Evolutionary conservation across 2,329 filamentous ascomycete genomes (phyloP).

Genomic region (Fusarium xyrophilum): DNA sequence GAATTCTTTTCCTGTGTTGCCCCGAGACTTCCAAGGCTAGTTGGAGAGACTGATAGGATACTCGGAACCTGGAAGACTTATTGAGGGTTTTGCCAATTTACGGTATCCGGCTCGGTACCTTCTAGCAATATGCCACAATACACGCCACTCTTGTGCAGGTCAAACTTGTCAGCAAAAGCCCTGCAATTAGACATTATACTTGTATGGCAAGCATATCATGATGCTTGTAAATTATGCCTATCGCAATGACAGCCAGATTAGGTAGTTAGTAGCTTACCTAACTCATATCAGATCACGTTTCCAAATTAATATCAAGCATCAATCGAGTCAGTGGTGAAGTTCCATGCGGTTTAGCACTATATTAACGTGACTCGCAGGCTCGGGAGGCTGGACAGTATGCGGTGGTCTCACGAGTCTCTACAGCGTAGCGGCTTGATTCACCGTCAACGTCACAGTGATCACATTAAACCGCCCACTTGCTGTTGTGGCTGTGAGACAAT

Average conservation of each 20-base stretch:
- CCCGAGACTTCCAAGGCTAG: constrained; percentile 18
- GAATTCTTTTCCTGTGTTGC: constrained; percentile 10
- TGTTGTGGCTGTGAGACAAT: constrained; percentile 36
- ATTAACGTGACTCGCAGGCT: constrained; percentile 13
- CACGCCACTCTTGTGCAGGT: constrained; percentile 31
- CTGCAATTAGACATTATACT: constrained; percentile 11
- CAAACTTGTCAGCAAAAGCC: constrained; percentile 26
- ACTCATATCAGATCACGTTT: constrained; percentile 1
- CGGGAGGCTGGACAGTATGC: constrained; percentile 7
- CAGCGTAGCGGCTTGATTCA: constrained; percentile 29
- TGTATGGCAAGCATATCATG: neutral
- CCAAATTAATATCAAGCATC: neutral
- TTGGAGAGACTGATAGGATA: constrained; percentile 16
- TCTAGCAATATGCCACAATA: constrained; percentile 28
- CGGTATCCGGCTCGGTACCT: neutral
- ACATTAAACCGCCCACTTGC: constrained; percentile 29
- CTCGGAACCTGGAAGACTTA: constrained; percentile 13
- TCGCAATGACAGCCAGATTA: constrained; percentile 1
- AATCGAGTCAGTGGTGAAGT: neutral
- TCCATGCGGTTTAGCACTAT: constrained; percentile 16
- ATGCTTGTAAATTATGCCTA: constrained; percentile 1
- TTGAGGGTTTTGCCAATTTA: constrained; percentile 8
- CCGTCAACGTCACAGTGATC: constrained; percentile 38
- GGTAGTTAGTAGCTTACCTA: neutral
- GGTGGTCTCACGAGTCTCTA: constrained; percentile 31